These are phyloP conservation scores for Colletotrichum sp. DNA, from an alignment of 2,329 filamentous ascomycete species.

Conservation along the genomic window DNA sequence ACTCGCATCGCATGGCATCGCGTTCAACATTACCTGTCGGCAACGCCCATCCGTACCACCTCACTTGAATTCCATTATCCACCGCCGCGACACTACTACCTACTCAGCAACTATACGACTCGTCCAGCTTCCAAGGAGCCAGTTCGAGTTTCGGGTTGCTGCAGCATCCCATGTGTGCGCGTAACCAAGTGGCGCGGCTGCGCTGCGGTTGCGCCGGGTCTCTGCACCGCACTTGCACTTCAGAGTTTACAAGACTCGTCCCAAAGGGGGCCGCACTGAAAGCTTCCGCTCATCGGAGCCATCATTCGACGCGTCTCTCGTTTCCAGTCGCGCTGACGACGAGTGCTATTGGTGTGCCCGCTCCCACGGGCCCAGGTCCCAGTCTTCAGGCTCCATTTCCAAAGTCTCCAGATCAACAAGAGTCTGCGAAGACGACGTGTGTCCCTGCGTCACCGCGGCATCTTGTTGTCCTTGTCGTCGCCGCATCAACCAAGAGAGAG, in stretches of 20 bases:
- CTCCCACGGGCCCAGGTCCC: background rate
- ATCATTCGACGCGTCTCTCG: slow-evolving; percentile 2
- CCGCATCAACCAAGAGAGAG: slow-evolving; percentile 12
- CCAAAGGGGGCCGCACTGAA: background rate
- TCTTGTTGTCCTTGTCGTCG: slow-evolving; percentile 11
- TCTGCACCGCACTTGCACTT: background rate
- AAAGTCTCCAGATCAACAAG: background rate
- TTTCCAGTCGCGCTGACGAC: slow-evolving; percentile 1
- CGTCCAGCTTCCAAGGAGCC: background rate
- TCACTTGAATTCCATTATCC: background rate
- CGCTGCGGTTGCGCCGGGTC: background rate
- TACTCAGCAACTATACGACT: background rate
- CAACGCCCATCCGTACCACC: background rate
- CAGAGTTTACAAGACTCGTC: slow-evolving; percentile 5
- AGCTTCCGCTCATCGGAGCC: background rate
- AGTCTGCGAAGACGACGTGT: background rate
- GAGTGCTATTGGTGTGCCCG: background rate
- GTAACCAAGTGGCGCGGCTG: background rate
- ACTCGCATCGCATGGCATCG: background rate
- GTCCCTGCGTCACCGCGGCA: slow-evolving; percentile 1
- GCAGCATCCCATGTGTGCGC: background rate
- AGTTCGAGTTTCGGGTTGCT: background rate
- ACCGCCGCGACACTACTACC: background rate
- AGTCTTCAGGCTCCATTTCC: background rate
- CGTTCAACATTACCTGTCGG: background rate